Evolutionary conservation across 768 basidiomycete genomes (phyloP).

Genomic region (Gautieria morchelliformis): DNA sequence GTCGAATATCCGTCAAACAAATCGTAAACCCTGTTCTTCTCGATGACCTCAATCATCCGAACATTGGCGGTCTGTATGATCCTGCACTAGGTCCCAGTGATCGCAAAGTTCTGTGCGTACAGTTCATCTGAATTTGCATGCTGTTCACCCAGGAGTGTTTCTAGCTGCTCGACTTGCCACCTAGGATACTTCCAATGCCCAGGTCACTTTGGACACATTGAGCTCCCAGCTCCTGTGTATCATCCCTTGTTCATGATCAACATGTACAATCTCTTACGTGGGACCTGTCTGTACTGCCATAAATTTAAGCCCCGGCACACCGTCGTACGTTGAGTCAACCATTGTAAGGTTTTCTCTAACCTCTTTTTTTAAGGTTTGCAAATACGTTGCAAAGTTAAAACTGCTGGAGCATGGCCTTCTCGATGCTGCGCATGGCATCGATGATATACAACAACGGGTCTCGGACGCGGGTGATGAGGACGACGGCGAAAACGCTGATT

Average conservation of each 20-base stretch:
- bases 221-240: slow-evolving; percentile 89
- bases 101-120: slow-evolving; percentile 78
- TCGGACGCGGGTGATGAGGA: slow-evolving; percentile 30
- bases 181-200: slow-evolving; percentile 92
- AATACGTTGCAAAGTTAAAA: slow-evolving; percentile 78
- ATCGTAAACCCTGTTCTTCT: slow-evolving; percentile 88
- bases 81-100: slow-evolving; percentile 88
- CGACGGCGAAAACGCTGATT: slow-evolving; percentile 30
- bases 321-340: slow-evolving; percentile 39
- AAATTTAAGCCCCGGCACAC: slow-evolving; percentile 71
- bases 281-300: slow-evolving; percentile 91
- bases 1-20: slow-evolving; percentile 95
- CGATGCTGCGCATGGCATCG: slow-evolving; percentile 68
- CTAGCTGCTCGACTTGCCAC: slow-evolving; percentile 87
- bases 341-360: neutral
- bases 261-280: slow-evolving; percentile 78
- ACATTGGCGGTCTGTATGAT: slow-evolving; percentile 88
- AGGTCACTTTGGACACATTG: slow-evolving; percentile 97
- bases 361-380: slow-evolving; percentile 46
- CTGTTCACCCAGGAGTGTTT: slow-evolving; percentile 9
- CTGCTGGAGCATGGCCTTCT: slow-evolving; percentile 85
- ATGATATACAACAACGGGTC: slow-evolving; percentile 47
- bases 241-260: slow-evolving; percentile 94
- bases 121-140: neutral
- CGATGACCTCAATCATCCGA: slow-evolving; percentile 90